phyloP scores from a whole-genome alignment of 208 protist genomes.

The Crithidia expoeki region DNA sequence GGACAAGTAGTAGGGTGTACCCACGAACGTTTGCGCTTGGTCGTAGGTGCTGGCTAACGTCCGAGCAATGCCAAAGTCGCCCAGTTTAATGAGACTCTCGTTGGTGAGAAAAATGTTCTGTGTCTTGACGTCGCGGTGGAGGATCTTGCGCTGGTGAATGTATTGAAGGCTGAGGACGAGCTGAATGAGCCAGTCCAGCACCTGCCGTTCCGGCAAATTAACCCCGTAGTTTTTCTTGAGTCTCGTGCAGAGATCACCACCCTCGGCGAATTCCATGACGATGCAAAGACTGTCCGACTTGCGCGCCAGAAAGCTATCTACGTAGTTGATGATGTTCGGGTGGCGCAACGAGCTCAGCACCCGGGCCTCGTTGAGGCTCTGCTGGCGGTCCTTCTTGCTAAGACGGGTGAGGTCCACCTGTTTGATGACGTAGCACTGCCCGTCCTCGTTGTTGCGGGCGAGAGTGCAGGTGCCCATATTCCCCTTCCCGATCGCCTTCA shows the following conservation, averaged over 20 bases:
- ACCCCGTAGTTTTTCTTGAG: slow-evolving; percentile 84
- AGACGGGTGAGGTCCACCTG: slow-evolving; percentile 90
- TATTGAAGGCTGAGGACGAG: slow-evolving; percentile 90
- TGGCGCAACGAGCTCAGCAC: slow-evolving; percentile 90
- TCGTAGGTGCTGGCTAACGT: slow-evolving; percentile 91
- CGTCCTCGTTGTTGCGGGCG: slow-evolving; percentile 91
- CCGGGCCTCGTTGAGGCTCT: slow-evolving; percentile 92
- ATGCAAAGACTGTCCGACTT: slow-evolving; percentile 92
- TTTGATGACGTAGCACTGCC: slow-evolving; percentile 94
- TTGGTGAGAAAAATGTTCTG: slow-evolving; percentile 94
- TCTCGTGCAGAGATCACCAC: slow-evolving; percentile 79
- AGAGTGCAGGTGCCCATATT: slow-evolving; percentile 94
- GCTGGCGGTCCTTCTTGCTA: slow-evolving; percentile 88
- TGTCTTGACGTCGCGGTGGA: slow-evolving; percentile 94
- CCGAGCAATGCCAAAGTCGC: slow-evolving; percentile 95
- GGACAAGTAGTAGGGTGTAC: slow-evolving; percentile 95
- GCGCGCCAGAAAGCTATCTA: slow-evolving; percentile 91
- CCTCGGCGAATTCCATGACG: slow-evolving; percentile 93
- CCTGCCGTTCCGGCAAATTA: slow-evolving; percentile 82
- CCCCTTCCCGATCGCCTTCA: slow-evolving; percentile 92
- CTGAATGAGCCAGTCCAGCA: slow-evolving; percentile 92
- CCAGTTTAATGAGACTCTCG: slow-evolving; percentile 90
- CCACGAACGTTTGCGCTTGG: slow-evolving; percentile 94
- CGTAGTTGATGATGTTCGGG: slow-evolving; percentile 95
- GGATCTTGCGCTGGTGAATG: slow-evolving; percentile 91